A percentile compares a stretch with the other conserved stretches of the same genome.
Evolutionary conservation across 352 stramenopile genomes (phyloP).

Genomic region (Globisporangium spinosum): DNA sequence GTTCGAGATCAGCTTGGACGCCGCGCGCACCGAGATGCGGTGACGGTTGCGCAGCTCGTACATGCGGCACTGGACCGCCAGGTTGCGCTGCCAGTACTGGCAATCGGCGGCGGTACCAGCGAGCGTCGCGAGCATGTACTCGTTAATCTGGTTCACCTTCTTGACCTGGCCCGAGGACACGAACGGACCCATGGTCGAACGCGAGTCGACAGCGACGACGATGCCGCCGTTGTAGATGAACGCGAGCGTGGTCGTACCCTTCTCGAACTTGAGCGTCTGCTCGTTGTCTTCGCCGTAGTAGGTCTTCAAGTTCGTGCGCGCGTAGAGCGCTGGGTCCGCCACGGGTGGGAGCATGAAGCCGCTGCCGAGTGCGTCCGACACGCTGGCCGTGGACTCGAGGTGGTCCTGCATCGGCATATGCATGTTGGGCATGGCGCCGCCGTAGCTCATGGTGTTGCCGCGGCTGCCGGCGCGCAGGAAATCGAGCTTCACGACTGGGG

Average conservation of each 20-base stretch:
- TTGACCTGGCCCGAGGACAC: constrained; percentile 98
- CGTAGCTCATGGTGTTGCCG: constrained; percentile 62
- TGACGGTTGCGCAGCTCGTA: constrained; percentile 99
- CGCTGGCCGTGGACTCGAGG: constrained; percentile 19
- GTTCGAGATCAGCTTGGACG: constrained; percentile 98
- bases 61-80: constrained; percentile 94
- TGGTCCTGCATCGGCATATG: constrained; percentile 41
- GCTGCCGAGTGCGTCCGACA: constrained; percentile 30
- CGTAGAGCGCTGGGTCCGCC: constrained; percentile 93
- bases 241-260: constrained; percentile 99
- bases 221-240: constrained; percentile 99
- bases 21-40: constrained; percentile 97
- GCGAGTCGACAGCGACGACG: constrained; percentile 98
- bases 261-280: constrained; percentile 96
- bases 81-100: constrained; percentile 98
- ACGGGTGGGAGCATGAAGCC: constrained; percentile 76
- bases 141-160: constrained; percentile 99
- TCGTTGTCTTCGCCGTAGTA: constrained; percentile 95
- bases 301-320: constrained; percentile 95
- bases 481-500: constrained; percentile 56
- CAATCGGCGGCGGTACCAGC: constrained; percentile 98
- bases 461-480: constrained; percentile 69
- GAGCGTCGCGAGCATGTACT: constrained; percentile 99
- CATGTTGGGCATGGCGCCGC: constrained; percentile 76
- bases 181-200: constrained; percentile 98